Conservation (phyloP, 208 protist species). For the Leishmania amazonensis region DNA sequence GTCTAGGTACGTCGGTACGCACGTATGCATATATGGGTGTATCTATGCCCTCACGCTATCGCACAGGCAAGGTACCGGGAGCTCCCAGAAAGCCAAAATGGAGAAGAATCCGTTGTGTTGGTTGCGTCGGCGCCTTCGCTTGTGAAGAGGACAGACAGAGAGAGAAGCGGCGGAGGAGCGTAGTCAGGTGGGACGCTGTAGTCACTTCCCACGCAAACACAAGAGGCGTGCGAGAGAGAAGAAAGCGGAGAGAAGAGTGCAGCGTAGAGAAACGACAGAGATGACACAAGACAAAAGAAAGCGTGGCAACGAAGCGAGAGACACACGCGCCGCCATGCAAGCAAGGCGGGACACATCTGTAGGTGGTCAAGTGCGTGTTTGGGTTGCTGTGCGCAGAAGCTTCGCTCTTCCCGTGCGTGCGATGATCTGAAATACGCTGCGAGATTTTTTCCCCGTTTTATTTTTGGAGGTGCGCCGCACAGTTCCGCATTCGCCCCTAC, state of each 20-base stretch:
- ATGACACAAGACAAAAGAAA: constrained; percentile 7
- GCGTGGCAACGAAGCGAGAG: constrained; percentile 8
- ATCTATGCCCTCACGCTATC: neutral
- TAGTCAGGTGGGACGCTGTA: too few relatives aligned
- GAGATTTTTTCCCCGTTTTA: neutral
- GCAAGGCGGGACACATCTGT: neutral
- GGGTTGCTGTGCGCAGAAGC: neutral
- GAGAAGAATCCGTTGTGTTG: neutral
- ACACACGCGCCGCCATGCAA: neutral
- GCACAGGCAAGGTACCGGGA: neutral
- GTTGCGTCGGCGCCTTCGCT: neutral
- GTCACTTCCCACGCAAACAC: neutral
- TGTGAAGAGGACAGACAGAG: neutral
- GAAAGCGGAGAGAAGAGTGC: neutral
- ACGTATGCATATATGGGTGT: neutral
- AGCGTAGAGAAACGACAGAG: neutral
- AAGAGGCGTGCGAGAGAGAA: neutral
- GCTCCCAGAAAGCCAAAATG: neutral
- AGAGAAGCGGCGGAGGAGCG: neutral
- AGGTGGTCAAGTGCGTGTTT: neutral
- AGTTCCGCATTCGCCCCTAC: neutral
- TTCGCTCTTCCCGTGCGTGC: neutral
- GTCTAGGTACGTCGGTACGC: neutral
- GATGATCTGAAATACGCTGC: neutral
- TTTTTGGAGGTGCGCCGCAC: neutral